phyloP scores from a whole-genome alignment of 371 early-diverging fungal genomes.

The Coemansia sp. region DNA sequence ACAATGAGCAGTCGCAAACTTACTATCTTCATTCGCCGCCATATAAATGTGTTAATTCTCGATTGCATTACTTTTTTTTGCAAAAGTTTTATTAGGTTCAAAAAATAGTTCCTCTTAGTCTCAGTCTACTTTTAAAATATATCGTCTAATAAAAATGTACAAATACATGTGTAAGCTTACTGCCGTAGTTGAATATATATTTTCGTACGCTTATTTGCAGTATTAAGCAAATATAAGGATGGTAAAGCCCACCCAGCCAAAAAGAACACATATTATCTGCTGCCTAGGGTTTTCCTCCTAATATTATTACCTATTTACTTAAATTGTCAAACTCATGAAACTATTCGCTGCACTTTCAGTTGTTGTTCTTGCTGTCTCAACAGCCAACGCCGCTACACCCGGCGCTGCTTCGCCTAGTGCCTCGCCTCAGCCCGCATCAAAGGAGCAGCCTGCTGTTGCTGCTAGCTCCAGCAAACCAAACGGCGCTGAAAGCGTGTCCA shows the following conservation, averaged over 20 bases:
- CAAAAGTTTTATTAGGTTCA: not conserved
- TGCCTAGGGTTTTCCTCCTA: no score
- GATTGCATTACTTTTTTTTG: not conserved
- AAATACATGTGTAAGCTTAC: not conserved
- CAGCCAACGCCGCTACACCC: not conserved
- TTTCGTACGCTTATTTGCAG: not conserved
- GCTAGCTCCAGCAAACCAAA: slow-evolving; percentile 10
- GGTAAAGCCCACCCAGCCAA: no score
- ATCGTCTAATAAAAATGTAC: not conserved
- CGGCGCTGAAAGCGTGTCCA: slow-evolving; percentile 9
- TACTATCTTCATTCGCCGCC: no score
- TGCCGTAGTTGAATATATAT: not conserved
- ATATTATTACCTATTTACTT: not conserved
- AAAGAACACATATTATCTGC: no score
- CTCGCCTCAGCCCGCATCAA: not conserved
- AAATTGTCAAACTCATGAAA: not conserved
- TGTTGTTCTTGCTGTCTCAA: not conserved
- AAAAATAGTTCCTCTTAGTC: not conserved
- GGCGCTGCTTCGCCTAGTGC: not conserved
- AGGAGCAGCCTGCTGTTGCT: slow-evolving; percentile 1
- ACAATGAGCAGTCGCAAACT: no score
- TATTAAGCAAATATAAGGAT: not conserved
- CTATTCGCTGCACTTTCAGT: not conserved
- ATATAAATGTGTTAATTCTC: not conserved
- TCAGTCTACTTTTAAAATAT: not conserved